Evolutionary conservation across 495 filamentous ascomycete species (phyloP).

Genomic region (Cladorrhinum samala): DNA sequence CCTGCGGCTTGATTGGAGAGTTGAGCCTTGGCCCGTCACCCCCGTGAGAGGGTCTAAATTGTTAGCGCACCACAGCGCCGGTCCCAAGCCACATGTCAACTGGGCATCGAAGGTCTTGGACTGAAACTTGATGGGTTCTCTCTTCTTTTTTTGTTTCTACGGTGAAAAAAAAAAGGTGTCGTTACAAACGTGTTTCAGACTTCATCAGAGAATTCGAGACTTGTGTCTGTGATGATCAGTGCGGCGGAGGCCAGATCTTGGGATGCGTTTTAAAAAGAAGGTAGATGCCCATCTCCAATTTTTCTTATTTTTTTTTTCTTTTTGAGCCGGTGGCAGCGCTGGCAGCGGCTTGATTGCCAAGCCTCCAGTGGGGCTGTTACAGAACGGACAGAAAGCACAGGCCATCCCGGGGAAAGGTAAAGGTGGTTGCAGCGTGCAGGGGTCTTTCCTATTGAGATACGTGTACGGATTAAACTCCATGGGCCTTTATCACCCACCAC

Average conservation of each 20-base stretch:
- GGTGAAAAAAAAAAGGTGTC: too few species aligned
- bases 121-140: too few species aligned
- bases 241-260: too few species aligned
- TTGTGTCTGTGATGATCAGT: not conserved
- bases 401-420: not conserved
- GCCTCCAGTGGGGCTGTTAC: not conserved
- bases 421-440: conserved; percentile 8
- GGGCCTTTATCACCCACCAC: not conserved
- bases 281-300: too few species aligned
- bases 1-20: not conserved
- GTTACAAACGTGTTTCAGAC: too few species aligned
- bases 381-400: not conserved
- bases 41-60: not conserved
- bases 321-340: not conserved
- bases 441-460: conserved; percentile 15
- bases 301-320: too few species aligned
- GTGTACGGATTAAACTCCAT: conserved; percentile 17
- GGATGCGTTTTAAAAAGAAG: too few species aligned
- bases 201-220: too few species aligned
- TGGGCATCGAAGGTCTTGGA: not conserved
- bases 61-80: not conserved
- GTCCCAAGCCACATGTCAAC: not conserved
- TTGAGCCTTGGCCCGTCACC: not conserved
- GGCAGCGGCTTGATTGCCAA: not conserved
- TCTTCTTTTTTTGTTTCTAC: not conserved